Conservation (phyloP, 768 basidiomycete genomes). For the Cantharellus anzutake region DNA sequence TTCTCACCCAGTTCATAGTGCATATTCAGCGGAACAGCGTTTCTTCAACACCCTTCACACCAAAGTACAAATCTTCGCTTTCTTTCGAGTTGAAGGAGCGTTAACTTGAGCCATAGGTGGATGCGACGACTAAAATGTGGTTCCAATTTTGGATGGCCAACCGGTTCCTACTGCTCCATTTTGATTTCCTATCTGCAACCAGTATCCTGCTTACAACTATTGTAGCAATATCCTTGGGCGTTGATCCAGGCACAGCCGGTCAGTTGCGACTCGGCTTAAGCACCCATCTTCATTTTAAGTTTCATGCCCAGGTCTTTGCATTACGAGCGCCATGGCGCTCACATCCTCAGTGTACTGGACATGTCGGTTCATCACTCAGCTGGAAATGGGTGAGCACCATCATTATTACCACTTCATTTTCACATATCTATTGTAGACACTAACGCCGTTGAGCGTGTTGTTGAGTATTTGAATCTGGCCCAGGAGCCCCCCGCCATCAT, state of each 20-base stretch:
- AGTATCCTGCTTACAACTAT: constrained; percentile 59
- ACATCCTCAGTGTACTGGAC: constrained; percentile 20
- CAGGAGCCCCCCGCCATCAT: constrained; percentile 70
- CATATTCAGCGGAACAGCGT: constrained; percentile 62
- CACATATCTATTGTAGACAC: constrained; percentile 13
- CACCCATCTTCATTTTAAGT: constrained; percentile 20
- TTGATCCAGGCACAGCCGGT: constrained; percentile 26
- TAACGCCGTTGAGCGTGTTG: constrained; percentile 69
- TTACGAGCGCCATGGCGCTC: constrained; percentile 7
- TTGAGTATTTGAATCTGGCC: constrained; percentile 79
- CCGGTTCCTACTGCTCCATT: constrained; percentile 67
- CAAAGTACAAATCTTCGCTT: constrained; percentile 19
- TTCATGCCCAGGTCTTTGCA: background rate
- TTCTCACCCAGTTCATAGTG: constrained; percentile 20
- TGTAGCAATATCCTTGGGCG: constrained; percentile 42
- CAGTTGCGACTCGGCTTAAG: constrained; percentile 54
- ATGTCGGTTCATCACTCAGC: constrained; percentile 30
- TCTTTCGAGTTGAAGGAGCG: background rate
- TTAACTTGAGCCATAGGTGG: constrained; percentile 21
- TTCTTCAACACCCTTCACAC: constrained; percentile 59
- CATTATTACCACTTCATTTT: background rate
- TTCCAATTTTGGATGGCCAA: constrained; percentile 72
- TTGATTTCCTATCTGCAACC: constrained; percentile 56
- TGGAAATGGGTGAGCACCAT: constrained; percentile 39
- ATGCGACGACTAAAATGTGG: constrained; percentile 53